phyloP scores from a whole-genome alignment of 805 yeast genomes.

The Spathaspora hagerdaliae region DNA sequence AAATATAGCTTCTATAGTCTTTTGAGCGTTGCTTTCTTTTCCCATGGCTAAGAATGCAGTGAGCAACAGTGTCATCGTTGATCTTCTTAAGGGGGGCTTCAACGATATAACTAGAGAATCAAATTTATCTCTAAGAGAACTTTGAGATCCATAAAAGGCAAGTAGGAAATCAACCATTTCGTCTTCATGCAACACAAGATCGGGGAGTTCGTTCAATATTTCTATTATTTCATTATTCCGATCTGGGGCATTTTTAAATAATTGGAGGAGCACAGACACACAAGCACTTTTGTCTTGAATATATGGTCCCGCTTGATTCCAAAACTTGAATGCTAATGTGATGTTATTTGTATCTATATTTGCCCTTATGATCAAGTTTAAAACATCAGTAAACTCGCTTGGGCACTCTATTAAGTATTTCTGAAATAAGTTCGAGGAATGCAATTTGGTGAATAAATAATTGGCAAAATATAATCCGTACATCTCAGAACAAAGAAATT shows the following conservation, averaged over 20 bases:
- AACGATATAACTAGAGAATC: slow-evolving; percentile 18
- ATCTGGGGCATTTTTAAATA: background rate
- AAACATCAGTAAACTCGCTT: background rate
- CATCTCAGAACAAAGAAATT: slow-evolving; percentile 1
- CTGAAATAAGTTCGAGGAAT: background rate
- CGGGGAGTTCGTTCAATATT: background rate
- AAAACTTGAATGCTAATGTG: background rate
- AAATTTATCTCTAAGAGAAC: slow-evolving; percentile 8
- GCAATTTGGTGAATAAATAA: background rate
- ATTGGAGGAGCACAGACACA: background rate
- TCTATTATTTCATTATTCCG: background rate
- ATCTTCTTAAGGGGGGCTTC: slow-evolving; percentile 27
- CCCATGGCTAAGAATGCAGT: slow-evolving; percentile 22
- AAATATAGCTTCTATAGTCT: slow-evolving; percentile 25
- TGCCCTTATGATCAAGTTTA: background rate
- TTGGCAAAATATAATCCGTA: slow-evolving; percentile 7
- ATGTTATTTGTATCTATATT: background rate
- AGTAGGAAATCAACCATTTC: slow-evolving; percentile 1
- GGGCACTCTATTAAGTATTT: background rate
- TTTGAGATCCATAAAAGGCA: background rate
- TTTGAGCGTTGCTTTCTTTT: slow-evolving; percentile 25
- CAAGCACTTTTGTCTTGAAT: background rate
- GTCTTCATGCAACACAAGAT: background rate
- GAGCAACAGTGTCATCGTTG: slow-evolving; percentile 30
- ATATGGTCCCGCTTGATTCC: background rate